Base-by-base conservation (phyloP, 108 stramenopile genomes). In the Aurantiochytrium sp. region DNA sequence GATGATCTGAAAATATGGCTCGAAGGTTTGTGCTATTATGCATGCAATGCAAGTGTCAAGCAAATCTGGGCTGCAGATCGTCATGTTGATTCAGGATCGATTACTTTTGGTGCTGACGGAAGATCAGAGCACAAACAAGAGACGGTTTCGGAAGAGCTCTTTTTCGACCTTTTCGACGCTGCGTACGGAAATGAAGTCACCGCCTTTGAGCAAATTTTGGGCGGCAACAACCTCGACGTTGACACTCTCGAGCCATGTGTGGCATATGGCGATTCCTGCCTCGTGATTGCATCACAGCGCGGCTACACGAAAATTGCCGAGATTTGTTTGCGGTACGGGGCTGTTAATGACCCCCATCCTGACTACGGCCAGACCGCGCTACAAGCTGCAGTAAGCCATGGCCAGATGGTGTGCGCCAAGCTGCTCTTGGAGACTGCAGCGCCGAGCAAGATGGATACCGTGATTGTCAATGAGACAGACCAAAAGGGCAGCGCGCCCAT, bases 351-450 rank as follows among this genome's bases (percentile, higher is more conserved):
- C 4, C 76, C 76, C 6, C 76, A 83, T 53, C 76, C 76, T 25
- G 76, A 83, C 51, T 83, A 83, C 4, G 76, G 76, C 51, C 76
- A 83, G 76, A 83, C 76, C n/a, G 76, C 76, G n/a, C 51, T 83
- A 0, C 76, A 83, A 45, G 76, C 76, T 55, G 76, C 76, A 6
- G 76, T 83, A 18, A 53, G 49, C 23, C 6, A 4, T 6, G 76
- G 76, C 3, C 45, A 83, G 45, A 14, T 83, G 6, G 76, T 83
- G 10, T 83, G 76, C 28, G 76, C 51, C 4, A 83, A 53, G 28
- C 76, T 83, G 2, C 49, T 83, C 43, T 4, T 83, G 43, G 76
- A 83, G n/a, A 83, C 76, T 35, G 76, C 76, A 6, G 76, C 76
- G 16, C 76, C 76, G 12, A 83, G 76, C 28, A 53, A 53, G 28